Conservation (phyloP, 2,329 filamentous ascomycete genomes). For the Colletotrichum tabaci region DNA sequence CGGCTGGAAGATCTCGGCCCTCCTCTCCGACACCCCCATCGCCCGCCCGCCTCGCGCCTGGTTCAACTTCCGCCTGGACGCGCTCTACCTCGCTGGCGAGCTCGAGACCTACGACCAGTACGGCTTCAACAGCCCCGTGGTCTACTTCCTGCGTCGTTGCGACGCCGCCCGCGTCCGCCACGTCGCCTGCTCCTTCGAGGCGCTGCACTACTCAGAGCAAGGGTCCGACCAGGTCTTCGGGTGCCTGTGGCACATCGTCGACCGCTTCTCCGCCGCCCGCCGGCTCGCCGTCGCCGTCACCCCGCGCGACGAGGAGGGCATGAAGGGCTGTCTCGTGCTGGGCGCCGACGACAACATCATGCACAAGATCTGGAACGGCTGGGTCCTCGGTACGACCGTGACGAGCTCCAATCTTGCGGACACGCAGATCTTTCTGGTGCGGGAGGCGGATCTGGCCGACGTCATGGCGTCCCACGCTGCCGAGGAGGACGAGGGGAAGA, state of each 20-base stretch:
- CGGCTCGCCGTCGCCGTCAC: conserved; percentile 59
- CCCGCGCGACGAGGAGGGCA: conserved; percentile 54
- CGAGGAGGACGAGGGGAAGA: conserved; percentile 10
- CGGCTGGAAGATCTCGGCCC: conserved; percentile 61
- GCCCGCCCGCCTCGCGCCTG: conserved; percentile 57
- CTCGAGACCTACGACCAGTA: conserved; percentile 63
- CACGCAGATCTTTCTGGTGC: conserved; percentile 61
- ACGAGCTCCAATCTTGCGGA: conserved; percentile 57
- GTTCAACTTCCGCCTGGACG: conserved; percentile 65
- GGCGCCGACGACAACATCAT: conserved; percentile 55
- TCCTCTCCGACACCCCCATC: conserved; percentile 53
- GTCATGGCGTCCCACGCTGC: conserved; percentile 47
- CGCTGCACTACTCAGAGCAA: conserved; percentile 59
- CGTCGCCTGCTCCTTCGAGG: conserved; percentile 60
- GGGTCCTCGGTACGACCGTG: conserved; percentile 58
- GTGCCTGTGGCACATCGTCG: conserved; percentile 63
- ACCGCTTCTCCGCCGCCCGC: conserved; percentile 57
- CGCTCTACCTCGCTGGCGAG: conserved; percentile 63
- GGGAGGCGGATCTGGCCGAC: conserved; percentile 58
- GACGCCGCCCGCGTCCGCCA: conserved; percentile 61
- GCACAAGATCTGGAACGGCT: conserved; percentile 65
- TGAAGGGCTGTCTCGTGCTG: conserved; percentile 48
- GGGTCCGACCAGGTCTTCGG: conserved; percentile 63
- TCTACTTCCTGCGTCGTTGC: conserved; percentile 61
- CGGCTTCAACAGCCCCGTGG: conserved; percentile 64